Base-by-base conservation (phyloP, 2,329 filamentous ascomycete species). In the Monilinia laxa region DNA sequence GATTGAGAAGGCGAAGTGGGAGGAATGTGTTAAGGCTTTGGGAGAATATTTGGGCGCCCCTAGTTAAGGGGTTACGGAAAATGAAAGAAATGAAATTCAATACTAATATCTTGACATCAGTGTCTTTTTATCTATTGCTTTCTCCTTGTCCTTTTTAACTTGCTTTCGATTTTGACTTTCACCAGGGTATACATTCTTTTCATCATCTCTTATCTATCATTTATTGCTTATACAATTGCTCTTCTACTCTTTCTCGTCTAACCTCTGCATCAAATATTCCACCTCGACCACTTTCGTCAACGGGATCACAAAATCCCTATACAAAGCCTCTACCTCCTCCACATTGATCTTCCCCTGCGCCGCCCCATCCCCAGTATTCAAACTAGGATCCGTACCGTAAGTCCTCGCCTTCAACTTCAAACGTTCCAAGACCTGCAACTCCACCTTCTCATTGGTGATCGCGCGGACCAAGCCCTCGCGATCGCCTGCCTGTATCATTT, bases 281-380 rank as follows among this genome's bases (percentile, higher is more conserved):
- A 99, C 93, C 82, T 99, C 95, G 52, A 99, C 94, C 70, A 93
- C 90, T 79, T 99, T 99, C n/a, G 95, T 99, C 77, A 98, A 80
- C 0, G 95, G 95, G 73, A 99, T 99, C 68, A 99, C 93, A 79
- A 91, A 91, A 77, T 97, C 86, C 84, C 87, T 87, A 80, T 97
- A 97, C 90, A 96, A 94, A 70, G 85, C 83, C 62, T 96, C 92
- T 31, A 97, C 92, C 1, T 93, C 93, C 68, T 98, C 92, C 2
- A 91, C 91, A 76, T 98, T 88, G 75, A 99, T 96, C 84, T 98
- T 98, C 71, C 82, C 83, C 66, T 83, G 81, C n/a, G 82, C 84
- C 9, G 81, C 81, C 1, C 49, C 62, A 18, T 38, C 38, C 12
- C 45, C 58, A 38, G 3, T 31, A 35, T 81, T 80, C 70, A 86